A percentile compares a stretch with the other conserved stretches of the same genome.
Conservation (phyloP, 176 grass and related monocot species). For the Olyra latifolia region DNA sequence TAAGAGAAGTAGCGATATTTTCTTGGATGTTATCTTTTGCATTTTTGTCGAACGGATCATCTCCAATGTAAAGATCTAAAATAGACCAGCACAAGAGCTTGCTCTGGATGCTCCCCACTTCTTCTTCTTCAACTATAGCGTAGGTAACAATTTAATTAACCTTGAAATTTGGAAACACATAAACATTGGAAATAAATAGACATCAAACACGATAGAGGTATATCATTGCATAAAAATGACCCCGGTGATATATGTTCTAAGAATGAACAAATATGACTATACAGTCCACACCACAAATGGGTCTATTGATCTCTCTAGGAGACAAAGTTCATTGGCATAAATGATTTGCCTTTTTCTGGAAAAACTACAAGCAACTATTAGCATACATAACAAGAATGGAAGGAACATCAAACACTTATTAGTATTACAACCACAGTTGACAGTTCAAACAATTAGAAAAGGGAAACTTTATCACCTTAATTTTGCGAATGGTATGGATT, state of each 20-base stretch:
- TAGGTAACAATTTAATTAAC: background rate
- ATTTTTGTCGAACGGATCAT: constrained; percentile 75
- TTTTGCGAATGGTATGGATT: background rate
- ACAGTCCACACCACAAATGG: background rate
- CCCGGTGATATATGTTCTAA: background rate
- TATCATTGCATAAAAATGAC: background rate
- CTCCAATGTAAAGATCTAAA: constrained; percentile 93
- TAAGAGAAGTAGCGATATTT: constrained; percentile 53
- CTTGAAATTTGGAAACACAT: background rate
- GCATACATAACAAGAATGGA: background rate
- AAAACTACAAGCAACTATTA: background rate
- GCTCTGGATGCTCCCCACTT: constrained; percentile 76
- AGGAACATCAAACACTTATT: background rate
- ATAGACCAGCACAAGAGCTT: constrained; percentile 79
- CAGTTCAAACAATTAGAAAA: background rate
- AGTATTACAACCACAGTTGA: background rate
- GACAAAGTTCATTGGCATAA: background rate
- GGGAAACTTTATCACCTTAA: background rate
- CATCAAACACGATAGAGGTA: background rate
- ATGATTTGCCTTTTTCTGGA: constrained; percentile 6
- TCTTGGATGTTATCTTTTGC: constrained; percentile 71
- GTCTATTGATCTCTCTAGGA: background rate
- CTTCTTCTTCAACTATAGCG: constrained; percentile 60
- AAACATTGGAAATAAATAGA: background rate
- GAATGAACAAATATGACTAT: background rate